Conservation (phyloP, 192 early-diverging fungal genomes). For the Backusella parvicylindrica region DNA sequence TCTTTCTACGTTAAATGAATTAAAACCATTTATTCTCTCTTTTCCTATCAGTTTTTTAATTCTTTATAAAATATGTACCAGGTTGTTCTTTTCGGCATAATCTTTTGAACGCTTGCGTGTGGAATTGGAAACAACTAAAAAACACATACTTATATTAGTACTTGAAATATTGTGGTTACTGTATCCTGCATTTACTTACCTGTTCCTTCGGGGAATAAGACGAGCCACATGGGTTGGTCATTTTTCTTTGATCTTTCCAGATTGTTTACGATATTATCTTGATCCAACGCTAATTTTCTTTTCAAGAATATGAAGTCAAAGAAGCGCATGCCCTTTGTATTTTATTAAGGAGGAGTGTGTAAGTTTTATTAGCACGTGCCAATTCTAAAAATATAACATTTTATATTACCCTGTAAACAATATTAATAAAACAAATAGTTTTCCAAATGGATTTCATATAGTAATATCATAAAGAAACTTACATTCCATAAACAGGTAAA, state of each 20-base stretch:
- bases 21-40: not conserved
- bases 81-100: slow-evolving; percentile 63
- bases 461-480: slow-evolving; percentile 3
- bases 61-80: not conserved
- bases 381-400: not conserved
- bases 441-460: not conserved
- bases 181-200: slow-evolving; percentile 2
- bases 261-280: slow-evolving; percentile 55
- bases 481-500: slow-evolving; percentile 90
- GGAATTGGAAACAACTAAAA: slow-evolving; percentile 66
- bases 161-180: not conserved
- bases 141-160: not conserved
- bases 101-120: slow-evolving; percentile 64
- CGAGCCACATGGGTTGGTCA: slow-evolving; percentile 80
- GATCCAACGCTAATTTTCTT: slow-evolving; percentile 71
- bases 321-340: slow-evolving; percentile 74
- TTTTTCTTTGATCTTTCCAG: slow-evolving; percentile 50
- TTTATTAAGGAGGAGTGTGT: not conserved
- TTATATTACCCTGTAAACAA: slow-evolving; percentile 1
- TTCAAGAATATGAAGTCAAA: slow-evolving; percentile 95
- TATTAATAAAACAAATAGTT: not conserved
- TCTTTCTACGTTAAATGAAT: slow-evolving; percentile 37
- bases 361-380: not conserved
- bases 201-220: slow-evolving; percentile 97
- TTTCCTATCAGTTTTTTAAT: not conserved